phyloP scores from a whole-genome alignment of 306 rosid genomes.

The Crataegus laevigata region DNA sequence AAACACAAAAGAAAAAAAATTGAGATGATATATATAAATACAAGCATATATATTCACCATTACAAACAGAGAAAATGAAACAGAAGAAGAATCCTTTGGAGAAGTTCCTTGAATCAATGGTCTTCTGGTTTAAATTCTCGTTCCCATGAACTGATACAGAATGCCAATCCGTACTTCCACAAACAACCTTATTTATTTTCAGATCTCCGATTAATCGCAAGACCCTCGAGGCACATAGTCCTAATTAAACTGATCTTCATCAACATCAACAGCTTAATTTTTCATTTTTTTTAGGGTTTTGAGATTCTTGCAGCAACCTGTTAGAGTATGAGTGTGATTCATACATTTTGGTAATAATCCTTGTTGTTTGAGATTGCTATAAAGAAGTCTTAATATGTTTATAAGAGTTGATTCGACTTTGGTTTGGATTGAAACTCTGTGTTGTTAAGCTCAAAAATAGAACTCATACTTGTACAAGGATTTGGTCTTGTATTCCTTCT shows the following conservation, averaged over 20 bases:
- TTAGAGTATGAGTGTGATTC: no score
- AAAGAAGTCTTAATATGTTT: no score
- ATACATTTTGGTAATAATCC: no score
- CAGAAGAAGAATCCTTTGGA: not conserved
- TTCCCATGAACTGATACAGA: not conserved
- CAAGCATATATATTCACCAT: not conserved
- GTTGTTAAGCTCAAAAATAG: no score
- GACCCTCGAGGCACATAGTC: not conserved
- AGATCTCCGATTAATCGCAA: not conserved
- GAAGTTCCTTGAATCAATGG: not conserved
- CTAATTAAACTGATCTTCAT: not conserved
- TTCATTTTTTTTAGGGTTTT: not conserved
- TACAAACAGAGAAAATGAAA: not conserved
- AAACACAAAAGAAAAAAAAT: not conserved
- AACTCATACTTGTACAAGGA: no score
- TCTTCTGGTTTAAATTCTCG: not conserved
- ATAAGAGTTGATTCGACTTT: no score
- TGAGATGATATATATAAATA: not conserved
- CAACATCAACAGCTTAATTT: not conserved
- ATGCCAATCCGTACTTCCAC: not conserved
- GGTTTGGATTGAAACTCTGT: no score
- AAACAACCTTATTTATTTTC: not conserved
- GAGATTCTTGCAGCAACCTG: not conserved
- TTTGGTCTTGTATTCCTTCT: no score
- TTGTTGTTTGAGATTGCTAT: no score